Conservation (phyloP, 352 stramenopile genomes). For the Pythium aquatile region DNA sequence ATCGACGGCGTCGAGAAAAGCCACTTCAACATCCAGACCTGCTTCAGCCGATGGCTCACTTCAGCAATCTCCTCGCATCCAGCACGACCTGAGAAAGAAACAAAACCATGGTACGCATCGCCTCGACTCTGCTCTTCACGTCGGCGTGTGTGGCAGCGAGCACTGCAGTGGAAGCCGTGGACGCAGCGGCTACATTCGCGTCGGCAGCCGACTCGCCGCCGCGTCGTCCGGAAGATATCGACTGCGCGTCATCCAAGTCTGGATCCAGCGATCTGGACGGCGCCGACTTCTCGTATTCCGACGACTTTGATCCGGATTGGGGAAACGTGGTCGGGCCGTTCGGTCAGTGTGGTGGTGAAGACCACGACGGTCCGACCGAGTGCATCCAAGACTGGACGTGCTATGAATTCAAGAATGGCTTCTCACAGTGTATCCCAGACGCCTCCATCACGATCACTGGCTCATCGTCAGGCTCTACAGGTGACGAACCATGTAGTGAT, state of each 20-base stretch:
- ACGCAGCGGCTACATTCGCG: not conserved
- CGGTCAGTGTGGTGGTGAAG: not conserved
- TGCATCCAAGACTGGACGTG: constrained; percentile 6
- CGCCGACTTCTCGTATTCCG: not conserved
- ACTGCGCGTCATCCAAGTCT: not conserved
- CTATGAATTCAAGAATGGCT: not conserved
- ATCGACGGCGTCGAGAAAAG: not conserved
- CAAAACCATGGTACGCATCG: not conserved
- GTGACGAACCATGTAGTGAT: not conserved
- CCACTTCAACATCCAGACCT: not conserved
- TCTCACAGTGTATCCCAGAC: constrained; percentile 3
- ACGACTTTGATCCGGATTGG: constrained; percentile 2
- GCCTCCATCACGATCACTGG: not conserved
- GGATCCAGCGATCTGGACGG: not conserved
- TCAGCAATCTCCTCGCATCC: not conserved
- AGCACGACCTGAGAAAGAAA: not conserved
- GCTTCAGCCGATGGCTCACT: not conserved
- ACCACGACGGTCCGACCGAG: not conserved
- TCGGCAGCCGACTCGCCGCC: not conserved
- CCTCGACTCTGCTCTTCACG: not conserved
- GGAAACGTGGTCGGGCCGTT: not conserved
- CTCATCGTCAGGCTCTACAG: no score
- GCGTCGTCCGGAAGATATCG: not conserved
- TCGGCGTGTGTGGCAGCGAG: not conserved
- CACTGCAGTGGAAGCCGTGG: not conserved